Evolutionary conservation across 2,329 filamentous ascomycete genomes (phyloP).

Genomic region (Pyrenophora seminiperda): DNA sequence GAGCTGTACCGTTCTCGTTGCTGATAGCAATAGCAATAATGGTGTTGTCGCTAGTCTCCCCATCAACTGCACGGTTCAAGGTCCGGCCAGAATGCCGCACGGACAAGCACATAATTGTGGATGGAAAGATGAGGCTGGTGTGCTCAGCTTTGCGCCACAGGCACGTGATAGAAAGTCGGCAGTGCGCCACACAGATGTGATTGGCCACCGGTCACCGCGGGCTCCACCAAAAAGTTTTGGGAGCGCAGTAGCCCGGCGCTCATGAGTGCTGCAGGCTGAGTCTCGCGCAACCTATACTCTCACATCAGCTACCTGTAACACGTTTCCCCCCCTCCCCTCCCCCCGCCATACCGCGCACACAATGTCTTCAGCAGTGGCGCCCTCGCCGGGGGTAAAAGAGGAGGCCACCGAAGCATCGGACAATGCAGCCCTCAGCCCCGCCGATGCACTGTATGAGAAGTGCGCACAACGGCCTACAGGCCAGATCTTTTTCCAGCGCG

Average conservation of each 20-base stretch:
- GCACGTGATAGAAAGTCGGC: neutral
- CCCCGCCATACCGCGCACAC: slow-evolving; percentile 8
- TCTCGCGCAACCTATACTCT: slow-evolving; percentile 4
- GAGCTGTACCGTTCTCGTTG: too few relatives aligned
- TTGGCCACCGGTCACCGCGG: neutral
- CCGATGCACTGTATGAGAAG: slow-evolving; percentile 47
- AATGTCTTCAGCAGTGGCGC: slow-evolving; percentile 32
- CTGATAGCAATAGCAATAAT: too few relatives aligned
- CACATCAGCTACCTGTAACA: slow-evolving; percentile 31
- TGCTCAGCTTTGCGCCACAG: neutral
- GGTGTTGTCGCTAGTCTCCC: too few relatives aligned
- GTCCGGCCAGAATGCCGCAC: too few relatives aligned
- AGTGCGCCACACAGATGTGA: neutral
- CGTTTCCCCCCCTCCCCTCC: slow-evolving; percentile 12
- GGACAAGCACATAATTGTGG: too few relatives aligned
- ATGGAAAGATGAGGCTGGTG: too few relatives aligned
- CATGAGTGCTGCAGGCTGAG: neutral
- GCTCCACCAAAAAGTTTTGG: slow-evolving; percentile 15
- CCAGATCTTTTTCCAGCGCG: slow-evolving; percentile 49
- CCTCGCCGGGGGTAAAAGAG: slow-evolving; percentile 25
- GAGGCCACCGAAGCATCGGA: slow-evolving; percentile 17
- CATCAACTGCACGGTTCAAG: too few relatives aligned
- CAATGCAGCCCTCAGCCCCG: slow-evolving; percentile 25
- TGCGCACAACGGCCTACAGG: slow-evolving; percentile 42
- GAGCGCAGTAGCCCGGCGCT: slow-evolving; percentile 4